Evolutionary conservation across 768 basidiomycete species (phyloP).

Genomic region (Cyathus striatus): DNA sequence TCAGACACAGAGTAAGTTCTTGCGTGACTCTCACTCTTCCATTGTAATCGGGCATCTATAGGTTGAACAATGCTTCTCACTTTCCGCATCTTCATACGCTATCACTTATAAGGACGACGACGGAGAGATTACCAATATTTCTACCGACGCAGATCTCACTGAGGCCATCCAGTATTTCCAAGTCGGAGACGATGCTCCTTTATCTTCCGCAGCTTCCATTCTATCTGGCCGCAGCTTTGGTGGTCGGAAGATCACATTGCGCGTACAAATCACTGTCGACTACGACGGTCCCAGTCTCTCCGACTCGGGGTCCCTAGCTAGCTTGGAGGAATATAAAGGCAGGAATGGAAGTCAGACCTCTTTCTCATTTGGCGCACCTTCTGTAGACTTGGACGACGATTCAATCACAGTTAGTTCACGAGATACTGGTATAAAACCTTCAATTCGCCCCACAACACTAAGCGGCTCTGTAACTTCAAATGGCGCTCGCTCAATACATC

Average conservation of each 20-base stretch:
- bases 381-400: constrained; percentile 60
- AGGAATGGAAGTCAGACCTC: constrained; percentile 56
- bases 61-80: constrained; percentile 83
- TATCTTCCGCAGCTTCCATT: constrained; percentile 71
- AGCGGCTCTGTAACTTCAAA: constrained; percentile 6
- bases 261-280: constrained; percentile 74
- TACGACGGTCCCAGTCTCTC: constrained; percentile 91
- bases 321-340: constrained; percentile 66
- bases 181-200: constrained; percentile 69
- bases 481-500: background rate
- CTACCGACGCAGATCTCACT: constrained; percentile 66
- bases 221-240: constrained; percentile 66
- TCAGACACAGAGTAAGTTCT: constrained; percentile 64
- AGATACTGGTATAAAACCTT: constrained; percentile 37
- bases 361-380: constrained; percentile 39
- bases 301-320: constrained; percentile 79
- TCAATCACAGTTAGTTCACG: constrained; percentile 72
- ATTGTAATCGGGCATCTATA: constrained; percentile 21
- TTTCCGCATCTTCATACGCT: constrained; percentile 62
- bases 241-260: constrained; percentile 68
- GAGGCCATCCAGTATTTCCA: constrained; percentile 89
- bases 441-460: constrained; percentile 5
- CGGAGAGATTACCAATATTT: constrained; percentile 67
- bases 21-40: constrained; percentile 3
- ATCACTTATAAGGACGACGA: constrained; percentile 90